Evolutionary conservation across 108 stramenopile species (phyloP).

Genomic region (Skeletonema grethae): DNA sequence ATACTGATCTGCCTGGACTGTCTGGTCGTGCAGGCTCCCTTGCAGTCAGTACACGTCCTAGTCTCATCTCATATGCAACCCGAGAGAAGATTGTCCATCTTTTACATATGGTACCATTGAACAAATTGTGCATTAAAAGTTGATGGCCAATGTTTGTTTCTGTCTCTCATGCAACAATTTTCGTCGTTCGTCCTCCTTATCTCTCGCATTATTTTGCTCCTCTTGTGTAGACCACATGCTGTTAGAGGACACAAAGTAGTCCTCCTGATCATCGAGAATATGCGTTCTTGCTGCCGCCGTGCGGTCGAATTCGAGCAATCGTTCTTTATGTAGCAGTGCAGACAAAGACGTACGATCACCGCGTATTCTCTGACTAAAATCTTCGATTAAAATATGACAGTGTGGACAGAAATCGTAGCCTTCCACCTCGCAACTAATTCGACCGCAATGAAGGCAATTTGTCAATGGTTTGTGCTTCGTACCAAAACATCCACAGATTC

Average conservation of each 20-base stretch:
- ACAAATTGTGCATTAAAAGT: conserved; percentile 12
- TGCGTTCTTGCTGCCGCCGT: conserved; percentile 32
- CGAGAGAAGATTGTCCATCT: too few species aligned
- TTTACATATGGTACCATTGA: too few species aligned
- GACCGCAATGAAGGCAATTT: conserved; percentile 48
- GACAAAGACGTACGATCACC: conserved; percentile 5
- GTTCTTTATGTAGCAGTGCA: conserved; percentile 46
- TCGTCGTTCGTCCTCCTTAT: conserved; percentile 24
- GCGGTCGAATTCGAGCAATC: conserved; percentile 49
- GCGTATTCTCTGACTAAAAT: neutral
- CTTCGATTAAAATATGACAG: conserved; percentile 34
- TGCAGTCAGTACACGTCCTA: too few species aligned
- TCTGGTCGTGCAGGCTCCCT: too few species aligned
- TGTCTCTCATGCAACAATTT: conserved; percentile 35
- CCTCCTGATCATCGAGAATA: conserved; percentile 56
- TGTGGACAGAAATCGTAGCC: conserved; percentile 50
- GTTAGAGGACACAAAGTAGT: conserved; percentile 37
- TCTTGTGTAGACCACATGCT: conserved; percentile 45
- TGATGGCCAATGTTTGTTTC: conserved; percentile 20
- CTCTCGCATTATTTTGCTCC: conserved; percentile 28
- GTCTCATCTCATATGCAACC: too few species aligned
- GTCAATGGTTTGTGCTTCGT: conserved; percentile 37
- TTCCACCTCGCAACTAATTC: conserved; percentile 43
- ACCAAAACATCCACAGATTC: conserved; percentile 44
- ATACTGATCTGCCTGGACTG: too few species aligned